Evolutionary conservation across 1,284 basidiomycete species (phyloP).

Genomic region (Schizophyllum commune): DNA sequence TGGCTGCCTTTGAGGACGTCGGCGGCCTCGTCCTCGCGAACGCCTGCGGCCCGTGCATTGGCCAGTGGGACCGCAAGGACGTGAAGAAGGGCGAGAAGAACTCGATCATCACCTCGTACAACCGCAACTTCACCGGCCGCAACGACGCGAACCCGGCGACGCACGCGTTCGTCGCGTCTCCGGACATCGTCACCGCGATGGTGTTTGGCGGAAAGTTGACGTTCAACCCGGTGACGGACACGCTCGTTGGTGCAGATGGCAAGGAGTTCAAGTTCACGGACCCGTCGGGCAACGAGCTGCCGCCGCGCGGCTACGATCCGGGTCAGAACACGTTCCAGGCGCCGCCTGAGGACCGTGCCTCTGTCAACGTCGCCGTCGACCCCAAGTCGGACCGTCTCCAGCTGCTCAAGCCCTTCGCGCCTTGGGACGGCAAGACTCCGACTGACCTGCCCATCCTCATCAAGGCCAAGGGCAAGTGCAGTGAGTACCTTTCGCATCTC

Average conservation of each 20-base stretch:
- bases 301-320: conserved; percentile 91
- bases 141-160: conserved; percentile 99
- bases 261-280: conserved; percentile 96
- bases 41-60: conserved; percentile 98
- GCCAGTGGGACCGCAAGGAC: conserved; percentile 97
- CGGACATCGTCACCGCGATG: conserved; percentile 97
- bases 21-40: conserved; percentile 96
- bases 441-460: conserved; percentile 89
- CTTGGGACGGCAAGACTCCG: conserved; percentile 93
- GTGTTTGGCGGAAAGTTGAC: conserved; percentile 90
- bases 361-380: conserved; percentile 82
- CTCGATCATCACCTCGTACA: conserved; percentile 99
- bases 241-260: conserved; percentile 85
- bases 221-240: conserved; percentile 96
- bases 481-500: conserved; percentile 31
- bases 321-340: conserved; percentile 97
- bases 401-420: conserved; percentile 83
- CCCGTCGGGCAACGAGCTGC: conserved; percentile 88
- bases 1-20: conserved; percentile 78
- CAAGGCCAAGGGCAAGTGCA: conserved; percentile 99
- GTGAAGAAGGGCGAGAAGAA: conserved; percentile 96
- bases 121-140: conserved; percentile 99
- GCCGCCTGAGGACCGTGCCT: conserved; percentile 80
- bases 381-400: conserved; percentile 94
- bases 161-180: conserved; percentile 97